Conservation (phyloP, 768 basidiomycete species). For the Amanita phalloides region DNA sequence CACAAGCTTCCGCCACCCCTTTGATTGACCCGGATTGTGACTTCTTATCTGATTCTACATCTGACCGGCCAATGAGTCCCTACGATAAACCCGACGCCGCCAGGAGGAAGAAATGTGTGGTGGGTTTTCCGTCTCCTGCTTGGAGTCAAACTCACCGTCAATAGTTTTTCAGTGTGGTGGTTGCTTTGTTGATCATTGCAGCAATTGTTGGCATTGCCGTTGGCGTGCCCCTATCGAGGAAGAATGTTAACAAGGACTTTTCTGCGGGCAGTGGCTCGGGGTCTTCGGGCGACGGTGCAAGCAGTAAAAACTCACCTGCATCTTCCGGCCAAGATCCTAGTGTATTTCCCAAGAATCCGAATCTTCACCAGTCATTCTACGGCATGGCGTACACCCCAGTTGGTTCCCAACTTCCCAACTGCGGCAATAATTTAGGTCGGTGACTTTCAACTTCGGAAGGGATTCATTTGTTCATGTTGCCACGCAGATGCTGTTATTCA, state of each 20-base stretch:
- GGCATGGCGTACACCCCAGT: constrained; percentile 82
- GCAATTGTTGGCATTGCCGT: constrained; percentile 40
- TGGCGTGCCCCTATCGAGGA: constrained; percentile 41
- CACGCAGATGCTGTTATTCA: constrained; percentile 43
- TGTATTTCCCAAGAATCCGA: constrained; percentile 59
- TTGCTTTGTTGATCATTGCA: constrained; percentile 13
- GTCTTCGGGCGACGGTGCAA: neutral
- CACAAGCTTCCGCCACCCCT: neutral
- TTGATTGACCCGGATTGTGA: neutral
- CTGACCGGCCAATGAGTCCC: neutral
- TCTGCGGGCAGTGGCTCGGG: constrained; percentile 7
- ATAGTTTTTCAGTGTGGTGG: neutral
- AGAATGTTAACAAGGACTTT: constrained; percentile 17
- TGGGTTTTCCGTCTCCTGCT: constrained; percentile 3
- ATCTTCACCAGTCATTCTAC: constrained; percentile 68
- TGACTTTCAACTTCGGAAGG: constrained; percentile 1
- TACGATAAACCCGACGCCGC: constrained; percentile 2
- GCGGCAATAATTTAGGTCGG: constrained; percentile 42
- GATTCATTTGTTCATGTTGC: neutral
- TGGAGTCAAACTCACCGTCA: neutral
- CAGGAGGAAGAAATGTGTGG: constrained; percentile 15
- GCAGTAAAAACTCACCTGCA: neutral
- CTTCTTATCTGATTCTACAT: neutral
- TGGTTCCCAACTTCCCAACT: constrained; percentile 60
- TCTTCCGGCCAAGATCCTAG: constrained; percentile 59